Base-by-base conservation (phyloP, 176 grass and related monocot genomes). In the Guadua angustifolia region DNA sequence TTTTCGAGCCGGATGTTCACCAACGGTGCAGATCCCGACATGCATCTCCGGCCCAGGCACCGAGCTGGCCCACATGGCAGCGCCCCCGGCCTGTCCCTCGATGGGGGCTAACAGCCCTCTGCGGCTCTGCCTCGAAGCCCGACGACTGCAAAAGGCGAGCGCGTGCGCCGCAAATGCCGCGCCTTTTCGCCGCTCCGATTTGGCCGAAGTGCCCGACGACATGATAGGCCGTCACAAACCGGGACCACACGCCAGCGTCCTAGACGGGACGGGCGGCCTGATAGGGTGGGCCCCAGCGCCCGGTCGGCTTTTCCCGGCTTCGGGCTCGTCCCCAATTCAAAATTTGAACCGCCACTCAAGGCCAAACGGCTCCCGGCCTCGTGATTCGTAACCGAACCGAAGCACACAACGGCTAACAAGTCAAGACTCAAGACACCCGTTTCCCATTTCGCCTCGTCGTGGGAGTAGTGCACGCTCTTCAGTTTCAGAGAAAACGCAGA, bases 101-200 rank as follows among this genome's bases (percentile, higher is more conserved):
- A 70, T 33, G 35, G 5, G 5, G 5, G 5, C 12, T 0, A 60
- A 35, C 29, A 63, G 43, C 22, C 25, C 4, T 22, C 73, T n/a
- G n/a, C n/a, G n/a, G n/a, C n/a, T n/a, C n/a, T 90, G 86, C 83
- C 79, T 40, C 83, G 25, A 83, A 68, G 57, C 64, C 83, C 83
- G 46, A 77, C 7, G 69, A 5, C 45, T 10, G 46, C 45, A 81
- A 74, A 81, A 7, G 66, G 76, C 46, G 22, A 63, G 77, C 82
- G 62, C 77, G 71, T 1, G 43, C 32, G 18, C 81, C 75, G 81
- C 74, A 47, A 88, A 40, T 40, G 26, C 22, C 25, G 81, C 59
- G 81, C 75, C 67, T 79, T 84, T 84, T n/a, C 50, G 39, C 44
- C 13, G 21, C 38, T 53, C 16, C 66, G 53, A n/a, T 47, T 44